Conservation (phyloP, 441 rosid genomes). For the Sinapis alba region DNA sequence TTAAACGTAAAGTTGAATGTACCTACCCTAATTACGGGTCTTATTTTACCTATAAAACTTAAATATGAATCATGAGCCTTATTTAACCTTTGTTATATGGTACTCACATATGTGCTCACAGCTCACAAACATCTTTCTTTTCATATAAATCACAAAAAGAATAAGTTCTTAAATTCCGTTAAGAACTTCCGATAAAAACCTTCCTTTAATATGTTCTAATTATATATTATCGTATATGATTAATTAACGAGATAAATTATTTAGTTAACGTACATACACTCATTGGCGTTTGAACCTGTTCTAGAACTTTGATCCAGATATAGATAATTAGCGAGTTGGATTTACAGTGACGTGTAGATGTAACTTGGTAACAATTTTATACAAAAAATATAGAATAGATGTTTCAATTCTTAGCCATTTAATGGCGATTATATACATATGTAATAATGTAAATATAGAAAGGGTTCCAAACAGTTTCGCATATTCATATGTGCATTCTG, state of each 20-base stretch:
- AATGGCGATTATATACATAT: neutral
- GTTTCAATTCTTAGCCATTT: neutral
- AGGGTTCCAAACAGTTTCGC: neutral
- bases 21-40: neutral
- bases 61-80: neutral
- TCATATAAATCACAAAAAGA: neutral
- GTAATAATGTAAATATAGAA: neutral
- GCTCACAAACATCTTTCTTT: neutral
- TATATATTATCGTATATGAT: neutral
- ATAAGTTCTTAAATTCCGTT: no score
- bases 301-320: slow-evolving; percentile 1
- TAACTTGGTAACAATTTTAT: neutral
- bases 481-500: neutral
- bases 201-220: no score
- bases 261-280: neutral
- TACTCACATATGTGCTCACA: neutral
- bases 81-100: neutral
- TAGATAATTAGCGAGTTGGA: neutral
- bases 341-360: neutral
- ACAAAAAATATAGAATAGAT: neutral
- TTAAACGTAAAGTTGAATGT: neutral
- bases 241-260: neutral
- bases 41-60: neutral
- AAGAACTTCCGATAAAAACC: no score
- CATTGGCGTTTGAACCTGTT: neutral